Percentiles rank a stretch among this genome's conserved stretches.
phyloP scores from a whole-genome alignment of 169 alveolate genomes.

The Miamiensis avidus region DNA sequence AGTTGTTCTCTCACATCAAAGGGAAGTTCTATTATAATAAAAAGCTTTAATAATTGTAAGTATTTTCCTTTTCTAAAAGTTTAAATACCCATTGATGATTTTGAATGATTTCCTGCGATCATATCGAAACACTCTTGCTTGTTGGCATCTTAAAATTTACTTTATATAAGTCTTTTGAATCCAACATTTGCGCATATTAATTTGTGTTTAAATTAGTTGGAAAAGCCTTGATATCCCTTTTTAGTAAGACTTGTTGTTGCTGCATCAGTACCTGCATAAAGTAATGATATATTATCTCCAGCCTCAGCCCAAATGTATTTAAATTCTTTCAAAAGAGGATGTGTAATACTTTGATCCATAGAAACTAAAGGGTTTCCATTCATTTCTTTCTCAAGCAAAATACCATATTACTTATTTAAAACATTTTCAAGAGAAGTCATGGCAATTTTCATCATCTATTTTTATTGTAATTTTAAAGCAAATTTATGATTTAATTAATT shows the following conservation, averaged over 20 bases:
- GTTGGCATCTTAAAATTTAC: background rate
- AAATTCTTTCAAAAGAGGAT: background rate
- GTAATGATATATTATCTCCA: background rate
- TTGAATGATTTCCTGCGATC: background rate
- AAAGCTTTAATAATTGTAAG: too few species aligned
- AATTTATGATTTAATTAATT: too few species aligned
- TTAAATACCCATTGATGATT: background rate
- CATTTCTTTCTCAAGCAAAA: background rate
- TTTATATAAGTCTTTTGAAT: background rate
- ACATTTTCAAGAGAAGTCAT: background rate
- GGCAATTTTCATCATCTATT: background rate
- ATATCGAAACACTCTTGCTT: background rate
- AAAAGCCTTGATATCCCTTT: background rate
- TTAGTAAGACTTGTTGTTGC: background rate
- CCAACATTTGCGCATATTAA: background rate
- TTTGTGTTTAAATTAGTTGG: background rate
- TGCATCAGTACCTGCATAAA: background rate
- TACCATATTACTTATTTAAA: too few species aligned
- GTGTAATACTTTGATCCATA: background rate
- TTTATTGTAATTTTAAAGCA: background rate
- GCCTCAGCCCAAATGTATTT: background rate
- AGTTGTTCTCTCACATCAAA: background rate
- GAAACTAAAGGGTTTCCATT: background rate
- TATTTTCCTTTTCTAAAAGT: background rate
- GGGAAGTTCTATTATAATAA: background rate